Percentiles rank a stretch among this genome's conserved stretches.
Evolutionary conservation across 768 basidiomycete genomes (phyloP).

Genomic region (Dendrothele bispora): DNA sequence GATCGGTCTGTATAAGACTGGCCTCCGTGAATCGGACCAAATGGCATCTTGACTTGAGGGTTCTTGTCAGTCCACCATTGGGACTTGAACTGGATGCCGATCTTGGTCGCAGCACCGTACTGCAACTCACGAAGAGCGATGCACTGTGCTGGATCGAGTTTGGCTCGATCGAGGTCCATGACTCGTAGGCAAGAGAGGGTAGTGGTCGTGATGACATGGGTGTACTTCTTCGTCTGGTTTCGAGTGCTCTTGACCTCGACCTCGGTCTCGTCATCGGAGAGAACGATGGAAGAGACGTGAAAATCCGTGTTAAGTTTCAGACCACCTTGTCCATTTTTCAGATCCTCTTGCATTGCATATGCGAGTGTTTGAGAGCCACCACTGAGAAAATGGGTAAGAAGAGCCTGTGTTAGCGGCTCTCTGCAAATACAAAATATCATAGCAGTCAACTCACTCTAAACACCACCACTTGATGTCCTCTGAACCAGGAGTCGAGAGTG

Average conservation of each 20-base stretch:
- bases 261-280: conserved; percentile 12
- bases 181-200: conserved; percentile 29
- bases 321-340: conserved; percentile 3
- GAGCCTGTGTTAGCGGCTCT: too few relatives aligned
- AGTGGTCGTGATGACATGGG: conserved; percentile 31
- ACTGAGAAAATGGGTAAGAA: conserved; percentile 9
- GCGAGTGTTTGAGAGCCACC: conserved; percentile 20
- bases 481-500: not conserved
- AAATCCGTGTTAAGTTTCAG: not conserved
- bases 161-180: conserved; percentile 21
- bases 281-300: conserved; percentile 5
- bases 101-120: conserved; percentile 32
- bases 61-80: conserved; percentile 32
- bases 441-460: conserved; percentile 25
- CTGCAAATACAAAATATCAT: too few relatives aligned
- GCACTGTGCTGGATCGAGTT: conserved; percentile 27
- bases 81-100: conserved; percentile 34
- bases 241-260: not conserved
- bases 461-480: conserved; percentile 22
- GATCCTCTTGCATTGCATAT: conserved; percentile 20
- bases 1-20: conserved; percentile 41
- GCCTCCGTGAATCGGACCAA: conserved; percentile 36
- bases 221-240: conserved; percentile 4
- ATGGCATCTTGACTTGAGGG: conserved; percentile 17
- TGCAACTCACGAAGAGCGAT: conserved; percentile 31